Evolutionary conservation across 2,329 filamentous ascomycete genomes (phyloP), one percentile per base, ranked within the genome.

Genomic region (Hypocreales sp.): DNA sequence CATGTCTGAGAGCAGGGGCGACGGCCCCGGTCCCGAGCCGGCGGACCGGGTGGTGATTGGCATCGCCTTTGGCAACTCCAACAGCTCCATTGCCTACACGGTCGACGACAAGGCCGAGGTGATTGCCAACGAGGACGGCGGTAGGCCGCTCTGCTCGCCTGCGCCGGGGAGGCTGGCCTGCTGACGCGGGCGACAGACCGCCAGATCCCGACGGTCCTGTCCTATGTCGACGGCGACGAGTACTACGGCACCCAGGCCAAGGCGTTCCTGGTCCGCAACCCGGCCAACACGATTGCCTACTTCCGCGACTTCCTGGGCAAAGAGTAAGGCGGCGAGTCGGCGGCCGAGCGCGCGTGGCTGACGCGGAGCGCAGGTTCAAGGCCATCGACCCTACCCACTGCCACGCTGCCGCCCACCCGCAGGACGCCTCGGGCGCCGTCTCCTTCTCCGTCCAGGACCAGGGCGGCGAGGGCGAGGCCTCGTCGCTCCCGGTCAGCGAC

Each of bases 71-170:
- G 90, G 90, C 60, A 98, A 95, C 65, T 86, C 84, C 35, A 92
- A 93, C 74, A 92, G 83, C 62, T 94, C 84, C 34, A 94, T 98
- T 59, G 87, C 87, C 44, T 84, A 76, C 53, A 92, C 86, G 25
- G 71, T 77, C 35, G 87, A 95, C 48, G 87, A 92, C 57, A 92
- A 92, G 65, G 78, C 84, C 38, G 83, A 94, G 54, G 87, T 98
- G 38, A 95, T 98, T 60, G 90, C 90, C 48, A 95, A 98, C 60
- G 90, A 95, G 63, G 90, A 95, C 50, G 90, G 90, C 66, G 82
- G 82, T 84, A 53, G 48, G 72, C 10, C 18, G 18, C 18, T 20
- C 18, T 58, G 26, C 21, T 14, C 18, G 11, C 6, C 4, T 16
- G 15, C 14, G 8, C 6, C 14, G 7, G 8, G 14, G 13, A n/a